Conservation (phyloP, 495 filamentous ascomycete genomes). For the Massariosphaeria phaeospora region DNA sequence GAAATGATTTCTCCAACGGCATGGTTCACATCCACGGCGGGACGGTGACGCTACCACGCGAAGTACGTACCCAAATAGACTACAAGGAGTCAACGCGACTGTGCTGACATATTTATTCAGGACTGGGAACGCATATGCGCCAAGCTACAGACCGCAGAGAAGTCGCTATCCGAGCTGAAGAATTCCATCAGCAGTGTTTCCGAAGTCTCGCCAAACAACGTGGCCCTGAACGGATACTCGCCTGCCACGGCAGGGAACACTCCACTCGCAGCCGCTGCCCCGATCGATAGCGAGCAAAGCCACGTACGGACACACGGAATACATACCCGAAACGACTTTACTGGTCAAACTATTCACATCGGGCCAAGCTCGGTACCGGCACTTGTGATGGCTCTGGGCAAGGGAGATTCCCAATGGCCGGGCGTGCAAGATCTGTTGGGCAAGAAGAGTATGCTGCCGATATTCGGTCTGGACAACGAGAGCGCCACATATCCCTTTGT, state of each 20-base stretch:
- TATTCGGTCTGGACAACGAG: conserved; percentile 77
- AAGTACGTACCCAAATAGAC: conserved; percentile 5
- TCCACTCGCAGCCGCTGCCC: conserved; percentile 25
- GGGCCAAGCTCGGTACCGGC: conserved; percentile 57
- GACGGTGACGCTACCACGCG: conserved; percentile 36
- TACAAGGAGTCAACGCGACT: no score
- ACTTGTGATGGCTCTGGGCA: conserved; percentile 61
- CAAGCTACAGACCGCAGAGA: conserved; percentile 41
- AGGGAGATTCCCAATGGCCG: conserved; percentile 51
- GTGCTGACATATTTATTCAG: conserved; percentile 12
- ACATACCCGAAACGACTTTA: conserved; percentile 51
- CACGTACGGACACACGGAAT: conserved; percentile 42
- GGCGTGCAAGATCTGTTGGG: conserved; percentile 53
- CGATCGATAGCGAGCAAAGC: conserved; percentile 25
- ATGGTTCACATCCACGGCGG: conserved; percentile 32
- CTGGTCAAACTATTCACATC: conserved; percentile 54
- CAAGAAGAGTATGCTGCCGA: conserved; percentile 67
- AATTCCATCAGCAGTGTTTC: conserved; percentile 35
- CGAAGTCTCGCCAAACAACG: conserved; percentile 18
- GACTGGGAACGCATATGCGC: conserved; percentile 40
- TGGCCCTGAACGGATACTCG: conserved; percentile 26
- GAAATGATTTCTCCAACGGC: conserved; percentile 32
- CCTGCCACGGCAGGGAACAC: conserved; percentile 29
- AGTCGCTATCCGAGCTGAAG: conserved; percentile 36
- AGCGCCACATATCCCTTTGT: conserved; percentile 75